Evolutionary conservation across 441 rosid species (phyloP), one percentile per base, ranked within the genome.

Genomic region (Corymbia citriodora): DNA sequence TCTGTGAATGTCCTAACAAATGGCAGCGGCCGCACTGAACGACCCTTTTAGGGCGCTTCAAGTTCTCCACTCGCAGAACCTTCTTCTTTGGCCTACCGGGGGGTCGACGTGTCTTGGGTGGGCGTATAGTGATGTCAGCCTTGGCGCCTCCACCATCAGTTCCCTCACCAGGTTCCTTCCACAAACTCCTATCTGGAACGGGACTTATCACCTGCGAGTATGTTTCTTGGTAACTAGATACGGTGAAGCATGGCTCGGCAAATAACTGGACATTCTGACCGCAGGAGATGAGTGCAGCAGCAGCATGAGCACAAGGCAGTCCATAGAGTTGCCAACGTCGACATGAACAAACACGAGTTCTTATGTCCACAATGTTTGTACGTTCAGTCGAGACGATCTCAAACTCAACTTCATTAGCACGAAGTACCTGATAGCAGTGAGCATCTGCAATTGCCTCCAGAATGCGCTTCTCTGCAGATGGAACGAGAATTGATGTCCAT

Each of bases 21-120:
- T 97, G 99, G 89, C 99, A 98, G 59, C 99, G 96, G 65, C 99
- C 99, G 86, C 99, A 97, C 88, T 97, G 99, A 91, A 97, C 98
- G 86, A 96, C 93, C 92, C 98, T 95, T 93, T 97, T 97, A 8
- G 97, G 99, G 50, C 98, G 97, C 94, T 97, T 97, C 83, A 96
- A 92, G 91, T 95, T 97, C 94, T 97, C 99, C 61, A 95, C 96
- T 36, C 99, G 95, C 91, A 95, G 96, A 88, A 96, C 96, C 94
- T 96, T 97, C 96, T 95, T 97, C 91, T 96, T 97, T 2, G 99
- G 98, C 92, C 99, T 94, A 40, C 99, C 99, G 16, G 98, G 99
- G 16, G 99, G 99, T 54, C 99, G 96, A 29, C 99, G 97, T 88
- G 95, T 96, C 90, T 95, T 94, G 59, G 99, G 99, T 2, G 99